Conservation (phyloP, 169 alveolate genomes). For the Perkinsus olseni region DNA sequence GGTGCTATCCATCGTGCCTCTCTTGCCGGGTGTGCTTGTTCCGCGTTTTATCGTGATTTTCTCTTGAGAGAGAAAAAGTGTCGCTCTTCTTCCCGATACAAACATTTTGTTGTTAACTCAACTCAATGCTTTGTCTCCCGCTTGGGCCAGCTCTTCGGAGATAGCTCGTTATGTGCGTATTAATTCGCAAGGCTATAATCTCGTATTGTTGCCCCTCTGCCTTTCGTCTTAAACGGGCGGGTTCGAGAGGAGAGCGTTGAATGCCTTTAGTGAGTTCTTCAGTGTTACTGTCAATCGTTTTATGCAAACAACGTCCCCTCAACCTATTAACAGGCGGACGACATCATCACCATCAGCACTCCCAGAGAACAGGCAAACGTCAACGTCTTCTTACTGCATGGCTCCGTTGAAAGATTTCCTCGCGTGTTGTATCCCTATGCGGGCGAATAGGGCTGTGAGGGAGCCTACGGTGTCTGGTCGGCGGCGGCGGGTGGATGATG, state of each 20-base stretch:
- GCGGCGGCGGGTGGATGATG: not conserved
- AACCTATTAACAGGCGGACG: not conserved
- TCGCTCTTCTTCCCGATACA: too few relatives aligned
- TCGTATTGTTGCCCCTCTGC: too few relatives aligned
- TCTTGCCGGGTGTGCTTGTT: too few relatives aligned
- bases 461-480: not conserved
- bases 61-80: too few relatives aligned
- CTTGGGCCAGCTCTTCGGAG: too few relatives aligned
- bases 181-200: too few relatives aligned
- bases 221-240: not conserved
- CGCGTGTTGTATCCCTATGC: not conserved
- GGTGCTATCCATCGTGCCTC: too few relatives aligned
- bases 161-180: too few relatives aligned
- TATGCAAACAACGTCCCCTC: not conserved
- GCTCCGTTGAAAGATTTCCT: not conserved
- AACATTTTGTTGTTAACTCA: too few relatives aligned
- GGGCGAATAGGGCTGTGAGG: not conserved
- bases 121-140: too few relatives aligned
- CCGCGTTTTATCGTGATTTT: too few relatives aligned
- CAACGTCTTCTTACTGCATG: not conserved
- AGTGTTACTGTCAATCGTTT: not conserved
- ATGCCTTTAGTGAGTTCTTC: not conserved
- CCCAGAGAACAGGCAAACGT: not conserved
- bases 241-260: not conserved
- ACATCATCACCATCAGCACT: not conserved